These are phyloP conservation scores for Citrullus colocynthis DNA, from an alignment of 306 rosid genomes.

Conservation along the genomic window DNA sequence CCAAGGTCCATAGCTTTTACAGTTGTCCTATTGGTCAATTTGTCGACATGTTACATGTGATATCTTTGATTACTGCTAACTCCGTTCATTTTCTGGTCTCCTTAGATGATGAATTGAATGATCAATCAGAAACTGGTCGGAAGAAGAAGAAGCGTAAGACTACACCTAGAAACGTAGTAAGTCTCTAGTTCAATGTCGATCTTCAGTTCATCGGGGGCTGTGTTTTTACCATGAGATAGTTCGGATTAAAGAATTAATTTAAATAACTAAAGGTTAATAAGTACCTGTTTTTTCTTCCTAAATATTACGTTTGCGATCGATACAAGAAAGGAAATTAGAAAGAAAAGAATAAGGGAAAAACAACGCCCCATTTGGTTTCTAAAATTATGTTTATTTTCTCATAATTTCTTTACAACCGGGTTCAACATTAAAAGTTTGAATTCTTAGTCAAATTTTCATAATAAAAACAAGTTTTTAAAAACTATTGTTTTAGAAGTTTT, in stretches of 20 bases:
- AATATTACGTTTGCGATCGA: neutral
- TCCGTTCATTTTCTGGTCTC: constrained; percentile 8
- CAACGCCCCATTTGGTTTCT: no score
- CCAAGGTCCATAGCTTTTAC: neutral
- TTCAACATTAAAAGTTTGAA: no score
- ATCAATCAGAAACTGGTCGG: constrained; percentile 22
- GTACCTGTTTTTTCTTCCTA: neutral
- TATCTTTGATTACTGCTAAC: neutral
- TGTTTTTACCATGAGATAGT: neutral
- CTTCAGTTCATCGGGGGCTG: neutral
- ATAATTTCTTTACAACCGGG: no score
- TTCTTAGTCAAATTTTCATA: no score
- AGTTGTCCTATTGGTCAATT: neutral
- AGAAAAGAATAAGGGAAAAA: neutral
- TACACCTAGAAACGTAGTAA: constrained; percentile 33
- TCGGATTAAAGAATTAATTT: neutral
- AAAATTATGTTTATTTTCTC: no score
- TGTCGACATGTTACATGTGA: neutral
- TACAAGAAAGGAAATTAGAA: neutral
- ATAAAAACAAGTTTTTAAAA: no score
- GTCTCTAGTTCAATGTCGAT: neutral
- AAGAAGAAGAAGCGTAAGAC: constrained; percentile 35
- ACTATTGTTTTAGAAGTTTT: no score
- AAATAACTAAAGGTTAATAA: neutral
- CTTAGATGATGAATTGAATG: constrained; percentile 56